Conservation (phyloP, 352 stramenopile species). For the Pythium pyrilobum region DNA sequence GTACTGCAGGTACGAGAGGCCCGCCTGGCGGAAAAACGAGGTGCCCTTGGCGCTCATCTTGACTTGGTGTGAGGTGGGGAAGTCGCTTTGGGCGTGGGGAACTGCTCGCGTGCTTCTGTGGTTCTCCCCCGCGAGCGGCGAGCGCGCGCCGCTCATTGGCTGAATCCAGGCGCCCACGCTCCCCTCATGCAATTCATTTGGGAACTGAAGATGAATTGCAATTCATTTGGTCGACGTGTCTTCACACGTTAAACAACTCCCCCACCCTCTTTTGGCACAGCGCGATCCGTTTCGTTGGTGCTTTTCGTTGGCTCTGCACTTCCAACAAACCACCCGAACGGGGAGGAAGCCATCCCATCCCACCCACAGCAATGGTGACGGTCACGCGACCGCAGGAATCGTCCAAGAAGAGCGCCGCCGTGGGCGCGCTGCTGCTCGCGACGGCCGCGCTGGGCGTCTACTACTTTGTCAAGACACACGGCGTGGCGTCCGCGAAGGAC, state of each 20-base stretch:
- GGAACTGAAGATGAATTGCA: neutral
- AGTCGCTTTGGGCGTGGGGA: neutral
- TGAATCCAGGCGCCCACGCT: slow-evolving; percentile 6
- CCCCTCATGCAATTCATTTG: slow-evolving; percentile 13
- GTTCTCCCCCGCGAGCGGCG: slow-evolving; percentile 13
- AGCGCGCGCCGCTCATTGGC: slow-evolving; percentile 5
- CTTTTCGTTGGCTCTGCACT: slow-evolving; percentile 5
- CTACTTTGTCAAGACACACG: slow-evolving; percentile 28
- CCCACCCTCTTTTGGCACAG: slow-evolving; percentile 7
- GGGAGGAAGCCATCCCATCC: neutral
- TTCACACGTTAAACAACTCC: neutral
- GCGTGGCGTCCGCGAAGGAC: slow-evolving; percentile 1
- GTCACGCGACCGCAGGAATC: neutral
- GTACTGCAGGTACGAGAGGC: slow-evolving; percentile 87
- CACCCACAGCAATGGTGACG: slow-evolving; percentile 9
- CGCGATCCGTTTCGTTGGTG: slow-evolving; percentile 12
- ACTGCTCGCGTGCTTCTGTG: slow-evolving; percentile 1
- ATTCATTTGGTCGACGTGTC: no score
- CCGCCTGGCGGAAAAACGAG: slow-evolving; percentile 82
- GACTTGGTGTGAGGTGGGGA: neutral
- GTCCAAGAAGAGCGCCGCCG: slow-evolving; percentile 20
- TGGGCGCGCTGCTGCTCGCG: slow-evolving; percentile 48
- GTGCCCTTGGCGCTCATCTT: slow-evolving; percentile 77
- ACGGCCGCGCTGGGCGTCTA: slow-evolving; percentile 38
- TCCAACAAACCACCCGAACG: neutral